phyloP scores from a whole-genome alignment of 805 yeast genomes.

The Wickerhamomyces bisporus region DNA sequence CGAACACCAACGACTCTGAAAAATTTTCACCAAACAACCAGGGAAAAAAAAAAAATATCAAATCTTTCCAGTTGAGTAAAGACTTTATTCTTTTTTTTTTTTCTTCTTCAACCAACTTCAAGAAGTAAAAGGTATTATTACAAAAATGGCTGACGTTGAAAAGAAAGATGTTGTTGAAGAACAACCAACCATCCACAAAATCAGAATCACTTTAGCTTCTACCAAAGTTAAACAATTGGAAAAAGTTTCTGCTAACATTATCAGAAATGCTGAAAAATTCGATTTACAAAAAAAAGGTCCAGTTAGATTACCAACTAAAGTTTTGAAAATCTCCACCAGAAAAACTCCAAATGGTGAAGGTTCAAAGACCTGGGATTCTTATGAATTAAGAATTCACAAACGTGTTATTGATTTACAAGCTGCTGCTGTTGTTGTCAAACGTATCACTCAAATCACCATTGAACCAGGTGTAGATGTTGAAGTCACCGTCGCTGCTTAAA shows the following conservation, averaged over 20 bases:
- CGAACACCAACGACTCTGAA: conserved; percentile 20
- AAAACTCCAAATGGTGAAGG: conserved; percentile 99
- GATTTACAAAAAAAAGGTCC: conserved; percentile 95
- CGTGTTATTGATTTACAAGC: conserved; percentile 98
- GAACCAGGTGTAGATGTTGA: conserved; percentile 99
- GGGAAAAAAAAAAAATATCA: conserved; percentile 9
- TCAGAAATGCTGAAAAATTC: conserved; percentile 79
- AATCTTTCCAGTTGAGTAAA: too few relatives aligned
- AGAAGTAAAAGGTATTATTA: conserved; percentile 37
- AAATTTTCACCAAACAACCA: conserved; percentile 8
- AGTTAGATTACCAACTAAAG: conserved; percentile 99
- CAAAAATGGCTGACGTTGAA: conserved; percentile 71
- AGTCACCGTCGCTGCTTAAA: conserved; percentile 83
- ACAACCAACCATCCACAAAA: conserved; percentile 85
- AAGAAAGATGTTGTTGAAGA: conserved; percentile 82
- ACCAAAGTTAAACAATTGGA: conserved; percentile 98
- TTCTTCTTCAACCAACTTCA: conserved; percentile 20
- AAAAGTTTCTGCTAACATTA: conserved; percentile 88
- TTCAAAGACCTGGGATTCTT: conserved; percentile 99
- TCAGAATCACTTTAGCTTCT: conserved; percentile 98
- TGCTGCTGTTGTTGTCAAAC: conserved; percentile 88
- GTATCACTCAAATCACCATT: conserved; percentile 95
- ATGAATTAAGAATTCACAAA: conserved; percentile 99
- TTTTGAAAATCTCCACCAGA: conserved; percentile 97
- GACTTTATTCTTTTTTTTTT: neutral